Evolutionary conservation across 768 basidiomycete genomes (phyloP).

Genomic region (Hygrophorus pudorinus): DNA sequence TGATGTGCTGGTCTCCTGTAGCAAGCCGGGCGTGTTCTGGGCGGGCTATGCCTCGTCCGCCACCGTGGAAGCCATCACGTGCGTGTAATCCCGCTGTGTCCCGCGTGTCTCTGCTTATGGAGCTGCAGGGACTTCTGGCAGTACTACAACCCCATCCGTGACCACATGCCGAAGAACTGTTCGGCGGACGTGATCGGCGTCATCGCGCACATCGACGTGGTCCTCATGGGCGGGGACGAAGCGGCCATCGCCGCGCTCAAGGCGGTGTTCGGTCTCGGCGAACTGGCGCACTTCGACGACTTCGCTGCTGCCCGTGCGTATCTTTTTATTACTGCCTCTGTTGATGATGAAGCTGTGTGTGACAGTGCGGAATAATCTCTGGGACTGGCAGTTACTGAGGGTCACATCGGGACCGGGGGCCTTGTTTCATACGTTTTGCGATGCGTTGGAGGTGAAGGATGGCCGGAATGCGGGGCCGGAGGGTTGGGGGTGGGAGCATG

Average conservation of each 20-base stretch:
- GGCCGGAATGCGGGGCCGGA: conserved; percentile 35
- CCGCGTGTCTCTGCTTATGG: no score
- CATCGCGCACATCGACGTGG: conserved; percentile 49
- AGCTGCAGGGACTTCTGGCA: conserved; percentile 48
- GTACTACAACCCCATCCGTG: conserved; percentile 64
- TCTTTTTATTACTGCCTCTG: conserved; percentile 8
- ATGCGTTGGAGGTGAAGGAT: conserved; percentile 56
- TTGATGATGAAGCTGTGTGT: conserved; percentile 21
- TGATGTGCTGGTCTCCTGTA: no score
- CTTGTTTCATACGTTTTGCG: conserved; percentile 52
- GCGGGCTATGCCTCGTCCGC: no score
- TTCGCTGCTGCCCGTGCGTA: conserved; percentile 46
- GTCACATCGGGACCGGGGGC: conserved; percentile 36
- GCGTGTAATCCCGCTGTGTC: no score
- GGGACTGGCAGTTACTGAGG: conserved; percentile 61
- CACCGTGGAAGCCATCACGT: no score
- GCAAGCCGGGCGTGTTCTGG: no score
- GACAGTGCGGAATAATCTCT: conserved; percentile 47
- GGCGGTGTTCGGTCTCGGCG: conserved; percentile 46
- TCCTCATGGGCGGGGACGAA: conserved; percentile 34
- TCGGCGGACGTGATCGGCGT: conserved; percentile 62
- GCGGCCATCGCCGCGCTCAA: conserved; percentile 45
- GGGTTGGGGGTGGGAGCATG: conserved; percentile 57
- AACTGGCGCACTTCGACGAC: conserved; percentile 54
- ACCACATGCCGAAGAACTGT: conserved; percentile 50